Evolutionary conservation across 371 early-diverging fungal species (phyloP).

Genomic region (Mortierella sp.): DNA sequence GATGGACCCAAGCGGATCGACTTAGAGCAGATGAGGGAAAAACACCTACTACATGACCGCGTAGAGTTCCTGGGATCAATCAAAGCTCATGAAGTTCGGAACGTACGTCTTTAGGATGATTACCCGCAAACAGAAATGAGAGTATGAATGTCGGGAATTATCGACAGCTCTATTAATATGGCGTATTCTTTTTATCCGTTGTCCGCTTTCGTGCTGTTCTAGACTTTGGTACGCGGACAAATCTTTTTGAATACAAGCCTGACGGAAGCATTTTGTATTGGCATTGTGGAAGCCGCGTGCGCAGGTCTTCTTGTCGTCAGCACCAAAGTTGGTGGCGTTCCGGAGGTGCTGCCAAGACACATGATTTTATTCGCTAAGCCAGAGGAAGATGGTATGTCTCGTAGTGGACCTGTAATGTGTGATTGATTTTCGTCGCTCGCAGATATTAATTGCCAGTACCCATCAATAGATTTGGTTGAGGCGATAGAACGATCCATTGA

Average conservation of each 20-base stretch:
- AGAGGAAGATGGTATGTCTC: constrained; percentile 83
- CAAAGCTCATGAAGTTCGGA: constrained; percentile 86
- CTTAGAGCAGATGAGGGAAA: constrained; percentile 98
- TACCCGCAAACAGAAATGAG: neutral
- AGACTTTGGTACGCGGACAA: constrained; percentile 92
- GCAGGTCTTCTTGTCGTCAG: constrained; percentile 96
- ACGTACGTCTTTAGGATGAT: constrained; percentile 62
- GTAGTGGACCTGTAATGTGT: too few species aligned
- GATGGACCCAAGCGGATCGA: constrained; percentile 98
- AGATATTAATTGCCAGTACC: too few species aligned
- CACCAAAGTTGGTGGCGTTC: constrained; percentile 99
- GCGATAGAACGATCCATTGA: constrained; percentile 82
- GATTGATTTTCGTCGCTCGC: too few species aligned
- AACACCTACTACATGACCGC: constrained; percentile 91
- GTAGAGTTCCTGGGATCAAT: constrained; percentile 94
- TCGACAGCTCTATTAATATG: neutral
- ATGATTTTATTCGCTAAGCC: constrained; percentile 97
- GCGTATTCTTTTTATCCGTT: neutral
- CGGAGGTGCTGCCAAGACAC: constrained; percentile 96
- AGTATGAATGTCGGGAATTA: neutral
- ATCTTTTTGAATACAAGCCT: constrained; percentile 99
- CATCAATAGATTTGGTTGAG: constrained; percentile 73
- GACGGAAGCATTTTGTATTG: constrained; percentile 99
- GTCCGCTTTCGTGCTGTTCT: neutral
- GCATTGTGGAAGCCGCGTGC: constrained; percentile 98